A percentile compares a stretch with the other conserved stretches of the same genome.
These are phyloP conservation scores for Rhododendron kiyosumense DNA, from an alignment of 148 eudicot species.

Conservation along the genomic window DNA sequence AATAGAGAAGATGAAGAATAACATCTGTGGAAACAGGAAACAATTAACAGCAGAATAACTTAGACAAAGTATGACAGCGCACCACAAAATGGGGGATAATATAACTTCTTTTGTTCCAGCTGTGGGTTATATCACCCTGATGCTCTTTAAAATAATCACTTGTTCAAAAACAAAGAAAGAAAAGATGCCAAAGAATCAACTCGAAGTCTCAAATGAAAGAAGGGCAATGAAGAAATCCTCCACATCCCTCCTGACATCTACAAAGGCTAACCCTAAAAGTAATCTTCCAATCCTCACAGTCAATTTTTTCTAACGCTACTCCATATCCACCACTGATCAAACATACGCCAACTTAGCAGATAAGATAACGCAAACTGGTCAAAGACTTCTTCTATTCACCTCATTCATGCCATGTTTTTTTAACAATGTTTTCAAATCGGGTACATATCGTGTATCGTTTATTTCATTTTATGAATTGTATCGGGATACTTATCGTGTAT, in stretches of 20 bases:
- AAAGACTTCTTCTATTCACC: not conserved
- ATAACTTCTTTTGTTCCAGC: not conserved
- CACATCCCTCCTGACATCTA: not conserved
- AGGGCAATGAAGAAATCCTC: not conserved
- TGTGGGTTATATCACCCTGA: not conserved
- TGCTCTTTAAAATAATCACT: not conserved
- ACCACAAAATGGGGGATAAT: not conserved
- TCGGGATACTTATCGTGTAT: too few relatives aligned
- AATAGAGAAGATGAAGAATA: not conserved
- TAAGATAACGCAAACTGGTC: not conserved
- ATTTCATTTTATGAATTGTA: too few relatives aligned
- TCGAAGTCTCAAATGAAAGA: not conserved
- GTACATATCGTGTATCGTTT: too few relatives aligned
- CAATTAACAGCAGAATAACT: not conserved
- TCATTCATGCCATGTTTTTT: not conserved
- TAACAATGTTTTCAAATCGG: too few relatives aligned
- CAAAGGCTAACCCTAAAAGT: not conserved
- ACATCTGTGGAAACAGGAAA: slow-evolving; percentile 2
- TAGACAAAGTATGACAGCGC: not conserved
- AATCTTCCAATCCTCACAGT: not conserved
- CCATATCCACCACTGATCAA: not conserved
- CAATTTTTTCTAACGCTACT: not conserved
- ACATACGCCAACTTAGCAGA: not conserved
- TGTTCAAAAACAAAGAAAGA: not conserved
- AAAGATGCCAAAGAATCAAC: not conserved